phyloP scores from a whole-genome alignment of 208 protist genomes.

The Crithidia mellificae region DNA sequence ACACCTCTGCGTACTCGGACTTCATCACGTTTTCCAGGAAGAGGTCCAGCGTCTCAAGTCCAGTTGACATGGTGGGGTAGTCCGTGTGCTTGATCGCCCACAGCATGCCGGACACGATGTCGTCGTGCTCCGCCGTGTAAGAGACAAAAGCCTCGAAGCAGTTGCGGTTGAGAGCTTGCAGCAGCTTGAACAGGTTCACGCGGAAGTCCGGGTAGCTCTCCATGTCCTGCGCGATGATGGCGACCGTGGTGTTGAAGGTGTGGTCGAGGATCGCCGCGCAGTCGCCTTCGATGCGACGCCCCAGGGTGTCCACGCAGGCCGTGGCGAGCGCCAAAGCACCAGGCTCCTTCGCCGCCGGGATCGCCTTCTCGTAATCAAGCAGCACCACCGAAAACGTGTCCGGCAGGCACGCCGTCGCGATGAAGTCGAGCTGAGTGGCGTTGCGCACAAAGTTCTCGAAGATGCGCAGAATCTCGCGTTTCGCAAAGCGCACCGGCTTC shows the following conservation, averaged over 20 bases:
- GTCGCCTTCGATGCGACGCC: conserved; percentile 65
- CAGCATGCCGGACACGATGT: conserved; percentile 95
- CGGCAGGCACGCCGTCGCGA: conserved; percentile 92
- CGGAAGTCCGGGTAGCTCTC: conserved; percentile 98
- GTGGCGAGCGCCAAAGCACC: conserved; percentile 94
- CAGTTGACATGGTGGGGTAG: conserved; percentile 91
- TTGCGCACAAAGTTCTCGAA: conserved; percentile 94
- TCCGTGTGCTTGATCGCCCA: conserved; percentile 99
- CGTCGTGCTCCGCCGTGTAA: conserved; percentile 64
- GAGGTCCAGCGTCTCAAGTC: conserved; percentile 93
- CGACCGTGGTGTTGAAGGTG: conserved; percentile 97
- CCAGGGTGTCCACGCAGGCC: conserved; percentile 90
- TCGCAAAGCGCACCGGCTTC: conserved; percentile 91
- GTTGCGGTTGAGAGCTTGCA: conserved; percentile 94
- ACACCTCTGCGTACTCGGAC: conserved; percentile 58
- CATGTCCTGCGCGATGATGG: conserved; percentile 97
- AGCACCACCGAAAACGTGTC: conserved; percentile 96
- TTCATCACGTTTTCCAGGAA: conserved; percentile 85
- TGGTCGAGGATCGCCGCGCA: conserved; percentile 95
- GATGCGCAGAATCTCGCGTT: conserved; percentile 95
- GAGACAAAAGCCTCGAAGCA: conserved; percentile 91
- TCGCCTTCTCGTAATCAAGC: conserved; percentile 93
- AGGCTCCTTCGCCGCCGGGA: conserved; percentile 91
- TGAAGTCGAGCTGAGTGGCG: conserved; percentile 83
- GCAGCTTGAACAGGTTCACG: conserved; percentile 96